A percentile compares a stretch with the other conserved stretches of the same genome.
These are phyloP conservation scores for Eucalyptus urophylla DNA, from an alignment of 345 rosid species.

Conservation along the genomic window DNA sequence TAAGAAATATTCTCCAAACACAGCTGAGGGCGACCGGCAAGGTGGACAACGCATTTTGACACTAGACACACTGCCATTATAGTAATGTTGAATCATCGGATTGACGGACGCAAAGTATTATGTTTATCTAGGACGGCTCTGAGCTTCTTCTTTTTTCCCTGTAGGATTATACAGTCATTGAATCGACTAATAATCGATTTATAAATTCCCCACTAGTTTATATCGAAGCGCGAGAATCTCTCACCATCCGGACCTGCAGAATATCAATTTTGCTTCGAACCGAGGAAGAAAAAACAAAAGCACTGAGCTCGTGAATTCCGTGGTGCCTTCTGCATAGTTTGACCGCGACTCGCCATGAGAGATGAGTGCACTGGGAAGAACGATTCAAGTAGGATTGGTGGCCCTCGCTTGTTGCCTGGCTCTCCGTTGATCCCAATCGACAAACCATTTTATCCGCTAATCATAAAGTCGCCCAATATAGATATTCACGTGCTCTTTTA, in stretches of 20 bases:
- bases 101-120: neutral
- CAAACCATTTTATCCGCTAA: neutral
- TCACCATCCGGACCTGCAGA: neutral
- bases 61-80: neutral
- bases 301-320: neutral
- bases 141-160: neutral
- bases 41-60: neutral
- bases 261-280: neutral
- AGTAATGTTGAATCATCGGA: neutral
- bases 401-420: neutral
- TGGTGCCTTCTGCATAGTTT: neutral
- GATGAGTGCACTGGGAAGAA: neutral
- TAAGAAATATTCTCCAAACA: neutral
- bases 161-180: neutral
- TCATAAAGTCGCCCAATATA: neutral
- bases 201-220: neutral
- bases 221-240: neutral
- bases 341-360: neutral
- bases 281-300: neutral
- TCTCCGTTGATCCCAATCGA: neutral
- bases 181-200: neutral
- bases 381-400: neutral
- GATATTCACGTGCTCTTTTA: neutral
- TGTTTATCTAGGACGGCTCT: neutral
- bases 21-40: neutral